phyloP scores from a whole-genome alignment of 345 rosid species.

The Toxicodendron radicans region DNA sequence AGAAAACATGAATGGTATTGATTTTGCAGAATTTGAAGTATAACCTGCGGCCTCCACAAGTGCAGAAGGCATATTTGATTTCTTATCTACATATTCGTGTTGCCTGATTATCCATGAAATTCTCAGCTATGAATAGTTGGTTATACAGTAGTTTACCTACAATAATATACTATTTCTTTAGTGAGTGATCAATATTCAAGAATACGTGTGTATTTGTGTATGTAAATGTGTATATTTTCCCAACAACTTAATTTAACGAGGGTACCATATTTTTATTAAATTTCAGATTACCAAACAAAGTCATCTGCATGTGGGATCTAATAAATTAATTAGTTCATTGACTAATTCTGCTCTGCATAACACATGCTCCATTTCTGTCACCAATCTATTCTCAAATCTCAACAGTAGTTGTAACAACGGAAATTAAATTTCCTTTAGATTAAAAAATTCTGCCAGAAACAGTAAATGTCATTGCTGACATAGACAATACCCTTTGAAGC shows the following conservation, averaged over 20 bases:
- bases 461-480: constrained; percentile 6
- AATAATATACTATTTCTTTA: neutral
- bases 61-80: too few relatives aligned
- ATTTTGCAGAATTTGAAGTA: too few relatives aligned
- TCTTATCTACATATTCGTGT: too few relatives aligned
- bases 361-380: neutral
- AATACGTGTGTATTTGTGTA: too few relatives aligned
- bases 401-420: neutral
- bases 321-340: neutral
- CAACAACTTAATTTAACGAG: neutral
- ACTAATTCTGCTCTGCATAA: neutral
- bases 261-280: neutral
- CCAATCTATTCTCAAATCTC: neutral
- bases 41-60: neutral
- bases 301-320: constrained; percentile 9
- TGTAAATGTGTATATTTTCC: too few relatives aligned
- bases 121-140: neutral
- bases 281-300: constrained; percentile 13
- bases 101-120: neutral
- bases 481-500: neutral
- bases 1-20: too few relatives aligned
- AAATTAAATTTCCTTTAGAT: too few relatives aligned
- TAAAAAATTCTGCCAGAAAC: neutral
- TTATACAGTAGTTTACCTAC: constrained; percentile 7
- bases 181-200: neutral